phyloP scores from a whole-genome alignment of 495 filamentous ascomycete species.

The Astrothelium subdiscretum region DNA sequence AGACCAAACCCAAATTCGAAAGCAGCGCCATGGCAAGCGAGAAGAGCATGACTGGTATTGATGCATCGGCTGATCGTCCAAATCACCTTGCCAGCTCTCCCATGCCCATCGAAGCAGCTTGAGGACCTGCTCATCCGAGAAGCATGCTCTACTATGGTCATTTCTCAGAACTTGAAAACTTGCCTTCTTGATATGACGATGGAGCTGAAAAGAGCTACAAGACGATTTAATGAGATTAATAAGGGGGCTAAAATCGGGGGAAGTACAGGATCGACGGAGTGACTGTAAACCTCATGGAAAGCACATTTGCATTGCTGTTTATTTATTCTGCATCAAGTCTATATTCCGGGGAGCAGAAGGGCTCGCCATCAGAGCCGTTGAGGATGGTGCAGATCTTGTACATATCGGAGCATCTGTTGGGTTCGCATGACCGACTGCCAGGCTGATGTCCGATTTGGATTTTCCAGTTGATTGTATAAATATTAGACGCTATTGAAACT shows the following conservation, averaged over 20 bases:
- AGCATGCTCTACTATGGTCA: too few relatives aligned
- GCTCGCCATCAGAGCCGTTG: neutral
- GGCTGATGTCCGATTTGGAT: neutral
- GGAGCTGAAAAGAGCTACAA: neutral
- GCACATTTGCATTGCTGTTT: neutral
- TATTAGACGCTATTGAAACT: neutral
- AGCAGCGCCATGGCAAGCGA: constrained; percentile 61
- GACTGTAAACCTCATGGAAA: neutral
- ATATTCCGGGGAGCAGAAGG: neutral
- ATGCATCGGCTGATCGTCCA: constrained; percentile 27
- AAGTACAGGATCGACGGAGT: neutral
- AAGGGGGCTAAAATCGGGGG: neutral
- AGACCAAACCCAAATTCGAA: constrained; percentile 65
- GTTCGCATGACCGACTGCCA: neutral
- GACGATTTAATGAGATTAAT: neutral
- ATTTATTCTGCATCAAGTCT: neutral
- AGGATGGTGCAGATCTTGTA: neutral
- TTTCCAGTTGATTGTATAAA: neutral
- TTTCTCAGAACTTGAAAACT: neutral
- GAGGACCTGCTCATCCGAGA: constrained; percentile 25
- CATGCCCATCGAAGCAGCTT: constrained; percentile 26
- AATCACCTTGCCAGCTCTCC: constrained; percentile 30
- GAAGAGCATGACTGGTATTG: constrained; percentile 53
- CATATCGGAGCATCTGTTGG: neutral
- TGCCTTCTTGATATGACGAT: neutral